Evolutionary conservation across 2,329 filamentous ascomycete species (phyloP).

Genomic region (Akanthomyces lecanii): DNA sequence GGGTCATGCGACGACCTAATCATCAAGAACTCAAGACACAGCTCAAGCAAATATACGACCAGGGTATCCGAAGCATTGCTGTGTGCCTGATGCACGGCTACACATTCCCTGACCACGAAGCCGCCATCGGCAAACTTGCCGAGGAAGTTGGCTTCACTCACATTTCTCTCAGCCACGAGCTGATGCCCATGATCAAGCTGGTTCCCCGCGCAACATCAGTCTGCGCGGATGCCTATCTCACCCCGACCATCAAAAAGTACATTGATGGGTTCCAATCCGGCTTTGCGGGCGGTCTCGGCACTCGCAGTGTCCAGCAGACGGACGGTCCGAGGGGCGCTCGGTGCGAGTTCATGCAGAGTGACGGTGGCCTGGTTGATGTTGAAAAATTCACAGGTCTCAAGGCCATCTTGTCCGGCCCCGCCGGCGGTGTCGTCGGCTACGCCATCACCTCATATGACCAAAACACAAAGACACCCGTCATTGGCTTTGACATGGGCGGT

Average conservation of each 20-base stretch:
- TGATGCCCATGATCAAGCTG: conserved; percentile 44
- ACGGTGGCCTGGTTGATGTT: conserved; percentile 69
- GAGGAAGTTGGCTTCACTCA: conserved; percentile 70
- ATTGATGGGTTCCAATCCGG: conserved; percentile 73
- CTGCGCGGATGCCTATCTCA: conserved; percentile 43
- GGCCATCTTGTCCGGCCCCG: conserved; percentile 83
- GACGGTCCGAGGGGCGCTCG: conserved; percentile 64
- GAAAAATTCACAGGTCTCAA: conserved; percentile 79
- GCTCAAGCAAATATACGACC: conserved; percentile 58
- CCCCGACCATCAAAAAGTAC: conserved; percentile 39
- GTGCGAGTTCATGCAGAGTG: conserved; percentile 94
- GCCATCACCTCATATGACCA: conserved; percentile 87
- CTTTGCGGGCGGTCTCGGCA: conserved; percentile 76
- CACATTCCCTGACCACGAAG: conserved; percentile 84
- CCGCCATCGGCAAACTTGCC: conserved; percentile 70
- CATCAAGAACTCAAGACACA: conserved; percentile 52
- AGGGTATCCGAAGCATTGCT: conserved; percentile 74
- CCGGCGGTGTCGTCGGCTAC: conserved; percentile 91
- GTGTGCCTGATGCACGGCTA: conserved; percentile 92
- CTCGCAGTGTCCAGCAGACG: conserved; percentile 65
- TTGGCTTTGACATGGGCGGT: conserved; percentile 95
- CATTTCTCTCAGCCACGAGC: conserved; percentile 54
- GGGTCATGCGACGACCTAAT: conserved; percentile 59
- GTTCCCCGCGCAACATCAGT: conserved; percentile 41
- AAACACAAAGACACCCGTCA: conserved; percentile 76